phyloP scores from a whole-genome alignment of 116 monocot genomes.

The Iris pallida region DNA sequence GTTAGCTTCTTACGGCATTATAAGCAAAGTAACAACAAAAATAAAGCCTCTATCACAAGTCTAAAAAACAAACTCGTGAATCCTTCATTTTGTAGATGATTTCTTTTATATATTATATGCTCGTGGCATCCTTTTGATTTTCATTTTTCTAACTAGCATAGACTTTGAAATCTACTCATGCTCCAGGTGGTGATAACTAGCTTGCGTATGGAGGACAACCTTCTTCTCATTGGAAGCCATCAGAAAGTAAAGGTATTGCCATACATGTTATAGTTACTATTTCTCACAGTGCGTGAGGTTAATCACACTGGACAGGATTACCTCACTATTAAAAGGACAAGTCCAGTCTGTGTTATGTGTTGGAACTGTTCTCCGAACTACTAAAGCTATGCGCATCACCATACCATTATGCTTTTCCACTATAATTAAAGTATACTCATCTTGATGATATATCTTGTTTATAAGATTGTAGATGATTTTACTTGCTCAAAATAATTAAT shows the following conservation, averaged over 20 bases:
- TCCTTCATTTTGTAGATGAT: not conserved
- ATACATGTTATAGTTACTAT: conserved; percentile 1
- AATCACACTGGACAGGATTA: not conserved
- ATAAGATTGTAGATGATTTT: too few relatives aligned
- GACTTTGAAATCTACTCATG: not conserved
- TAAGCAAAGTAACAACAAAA: too few relatives aligned
- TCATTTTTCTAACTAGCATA: not conserved
- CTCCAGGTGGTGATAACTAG: conserved; percentile 93
- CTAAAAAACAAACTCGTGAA: too few relatives aligned
- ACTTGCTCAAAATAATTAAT: too few relatives aligned
- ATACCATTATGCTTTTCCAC: too few relatives aligned
- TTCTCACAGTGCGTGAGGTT: not conserved
- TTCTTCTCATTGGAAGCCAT: conserved; percentile 93
- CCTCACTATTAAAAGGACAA: not conserved
- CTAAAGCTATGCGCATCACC: too few relatives aligned
- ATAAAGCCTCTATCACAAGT: too few relatives aligned
- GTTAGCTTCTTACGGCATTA: too few relatives aligned
- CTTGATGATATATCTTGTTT: too few relatives aligned
- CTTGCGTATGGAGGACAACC: conserved; percentile 44
- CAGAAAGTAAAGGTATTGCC: conserved; percentile 63
- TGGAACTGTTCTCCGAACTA: too few relatives aligned
- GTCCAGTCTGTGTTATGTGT: too few relatives aligned
- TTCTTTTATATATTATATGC: not conserved
- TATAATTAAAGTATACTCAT: too few relatives aligned
- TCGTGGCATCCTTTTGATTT: not conserved